These are phyloP conservation scores for Chalciporus pseudorubinellus DNA, from an alignment of 768 basidiomycete species.

Conservation along the genomic window DNA sequence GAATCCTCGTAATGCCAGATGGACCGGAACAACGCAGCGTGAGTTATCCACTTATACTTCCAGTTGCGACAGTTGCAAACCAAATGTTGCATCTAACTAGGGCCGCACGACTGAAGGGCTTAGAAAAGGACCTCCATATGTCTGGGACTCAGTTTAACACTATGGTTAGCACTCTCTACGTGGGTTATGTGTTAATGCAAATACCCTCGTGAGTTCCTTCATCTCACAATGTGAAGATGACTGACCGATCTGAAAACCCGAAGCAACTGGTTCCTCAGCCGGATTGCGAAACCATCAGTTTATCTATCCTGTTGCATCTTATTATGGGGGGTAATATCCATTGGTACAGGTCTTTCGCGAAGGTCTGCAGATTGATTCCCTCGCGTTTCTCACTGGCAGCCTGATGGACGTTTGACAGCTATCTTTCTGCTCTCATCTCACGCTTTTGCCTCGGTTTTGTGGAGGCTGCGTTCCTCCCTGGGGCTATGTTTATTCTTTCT, in stretches of 20 bases:
- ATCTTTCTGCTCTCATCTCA: constrained; percentile 55
- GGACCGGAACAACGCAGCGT: constrained; percentile 69
- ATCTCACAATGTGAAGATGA: neutral
- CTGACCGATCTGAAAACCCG: neutral
- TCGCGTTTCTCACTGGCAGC: neutral
- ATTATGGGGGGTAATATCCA: constrained; percentile 66
- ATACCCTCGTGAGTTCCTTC: constrained; percentile 55
- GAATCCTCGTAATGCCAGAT: constrained; percentile 37
- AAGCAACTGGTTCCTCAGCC: constrained; percentile 68
- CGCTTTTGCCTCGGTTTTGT: constrained; percentile 78
- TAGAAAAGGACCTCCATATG: constrained; percentile 63
- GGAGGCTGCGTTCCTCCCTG: constrained; percentile 70
- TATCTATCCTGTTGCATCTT: constrained; percentile 65
- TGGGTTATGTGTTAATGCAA: constrained; percentile 74
- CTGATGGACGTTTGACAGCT: constrained; percentile 37
- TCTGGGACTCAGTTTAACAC: constrained; percentile 63
- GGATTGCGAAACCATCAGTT: constrained; percentile 61
- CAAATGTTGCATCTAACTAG: constrained; percentile 31
- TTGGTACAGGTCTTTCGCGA: constrained; percentile 47
- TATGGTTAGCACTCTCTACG: constrained; percentile 61
- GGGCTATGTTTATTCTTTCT: constrained; percentile 61
- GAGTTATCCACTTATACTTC: constrained; percentile 16
- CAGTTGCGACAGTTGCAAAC: neutral
- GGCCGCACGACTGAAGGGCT: constrained; percentile 67
- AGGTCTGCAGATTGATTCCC: constrained; percentile 5